A percentile compares a stretch with the other conserved stretches of the same genome.
These are phyloP conservation scores for Mycena belliarum DNA, from an alignment of 768 basidiomycete species.

Conservation along the genomic window DNA sequence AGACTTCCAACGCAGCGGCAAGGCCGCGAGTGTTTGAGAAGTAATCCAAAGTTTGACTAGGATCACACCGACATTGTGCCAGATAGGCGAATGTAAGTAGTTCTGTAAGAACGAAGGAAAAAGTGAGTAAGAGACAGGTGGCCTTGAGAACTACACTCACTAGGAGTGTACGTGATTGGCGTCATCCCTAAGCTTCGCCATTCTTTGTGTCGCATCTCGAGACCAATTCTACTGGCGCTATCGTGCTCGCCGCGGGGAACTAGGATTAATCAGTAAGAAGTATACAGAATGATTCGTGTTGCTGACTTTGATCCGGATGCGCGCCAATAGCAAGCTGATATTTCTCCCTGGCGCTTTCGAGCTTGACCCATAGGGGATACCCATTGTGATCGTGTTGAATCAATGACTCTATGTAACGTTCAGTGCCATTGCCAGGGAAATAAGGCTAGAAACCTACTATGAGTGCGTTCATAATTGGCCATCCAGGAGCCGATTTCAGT, in stretches of 20 bases:
- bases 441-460: slow-evolving; percentile 36
- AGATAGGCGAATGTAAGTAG: slow-evolving; percentile 77
- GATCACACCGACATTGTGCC: slow-evolving; percentile 82
- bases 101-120: slow-evolving; percentile 41
- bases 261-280: slow-evolving; percentile 17
- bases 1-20: slow-evolving; percentile 48
- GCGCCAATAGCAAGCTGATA: slow-evolving; percentile 75
- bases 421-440: slow-evolving; percentile 5
- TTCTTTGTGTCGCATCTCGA: slow-evolving; percentile 39
- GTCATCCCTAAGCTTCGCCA: slow-evolving; percentile 66
- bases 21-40: slow-evolving; percentile 61
- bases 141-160: slow-evolving; percentile 36
- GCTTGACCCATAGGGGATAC: slow-evolving; percentile 48
- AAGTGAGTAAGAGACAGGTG: background rate
- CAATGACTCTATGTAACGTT: slow-evolving; percentile 39
- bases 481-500: slow-evolving; percentile 73
- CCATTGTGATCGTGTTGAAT: slow-evolving; percentile 43
- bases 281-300: background rate
- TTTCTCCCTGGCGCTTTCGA: slow-evolving; percentile 65
- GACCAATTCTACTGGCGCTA: slow-evolving; percentile 36
- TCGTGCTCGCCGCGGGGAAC: slow-evolving; percentile 58
- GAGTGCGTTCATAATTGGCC: slow-evolving; percentile 51
- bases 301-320: slow-evolving; percentile 75
- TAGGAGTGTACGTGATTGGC: slow-evolving; percentile 61
- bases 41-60: slow-evolving; percentile 59